Evolutionary conservation across 179 eudicot genomes (phyloP).

Genomic region (Vitellaria paradoxa): DNA sequence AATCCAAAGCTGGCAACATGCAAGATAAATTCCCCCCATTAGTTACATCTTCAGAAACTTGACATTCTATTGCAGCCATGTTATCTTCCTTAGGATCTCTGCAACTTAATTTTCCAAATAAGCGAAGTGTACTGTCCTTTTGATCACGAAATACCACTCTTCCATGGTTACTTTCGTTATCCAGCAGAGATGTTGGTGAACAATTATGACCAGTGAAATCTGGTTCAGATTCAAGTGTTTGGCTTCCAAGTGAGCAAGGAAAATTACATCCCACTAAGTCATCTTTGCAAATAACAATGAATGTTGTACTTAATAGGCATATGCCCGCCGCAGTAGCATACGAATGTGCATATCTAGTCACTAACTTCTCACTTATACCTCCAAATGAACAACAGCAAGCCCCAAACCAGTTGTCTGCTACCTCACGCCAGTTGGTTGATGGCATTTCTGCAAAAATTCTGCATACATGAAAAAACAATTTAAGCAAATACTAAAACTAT

Average conservation of each 20-base stretch:
- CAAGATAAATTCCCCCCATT: constrained; percentile 12
- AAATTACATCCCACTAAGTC: constrained; percentile 51
- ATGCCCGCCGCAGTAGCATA: constrained; percentile 59
- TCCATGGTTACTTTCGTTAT: constrained; percentile 16
- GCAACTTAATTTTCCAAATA: neutral
- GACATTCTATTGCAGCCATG: neutral
- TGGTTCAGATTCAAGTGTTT: constrained; percentile 21
- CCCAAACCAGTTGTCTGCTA: constrained; percentile 98
- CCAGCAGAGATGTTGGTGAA: constrained; percentile 5
- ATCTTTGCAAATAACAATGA: constrained; percentile 59
- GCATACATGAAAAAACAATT: constrained; percentile 18
- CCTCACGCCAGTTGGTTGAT: constrained; percentile 89
- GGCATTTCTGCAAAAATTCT: constrained; percentile 87
- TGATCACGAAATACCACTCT: constrained; percentile 11
- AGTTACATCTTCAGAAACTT: constrained; percentile 1
- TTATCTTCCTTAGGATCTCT: constrained; percentile 9
- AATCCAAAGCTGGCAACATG: constrained; percentile 12
- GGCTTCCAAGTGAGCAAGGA: constrained; percentile 15
- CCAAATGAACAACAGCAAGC: constrained; percentile 95
- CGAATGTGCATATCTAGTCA: constrained; percentile 58
- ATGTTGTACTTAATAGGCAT: constrained; percentile 59
- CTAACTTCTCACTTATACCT: constrained; percentile 79
- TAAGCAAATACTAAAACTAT: neutral
- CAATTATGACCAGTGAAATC: constrained; percentile 18
- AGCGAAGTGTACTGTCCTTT: neutral